Conservation (phyloP, 805 yeast species). For the Barnettozyma botsteinii region DNA sequence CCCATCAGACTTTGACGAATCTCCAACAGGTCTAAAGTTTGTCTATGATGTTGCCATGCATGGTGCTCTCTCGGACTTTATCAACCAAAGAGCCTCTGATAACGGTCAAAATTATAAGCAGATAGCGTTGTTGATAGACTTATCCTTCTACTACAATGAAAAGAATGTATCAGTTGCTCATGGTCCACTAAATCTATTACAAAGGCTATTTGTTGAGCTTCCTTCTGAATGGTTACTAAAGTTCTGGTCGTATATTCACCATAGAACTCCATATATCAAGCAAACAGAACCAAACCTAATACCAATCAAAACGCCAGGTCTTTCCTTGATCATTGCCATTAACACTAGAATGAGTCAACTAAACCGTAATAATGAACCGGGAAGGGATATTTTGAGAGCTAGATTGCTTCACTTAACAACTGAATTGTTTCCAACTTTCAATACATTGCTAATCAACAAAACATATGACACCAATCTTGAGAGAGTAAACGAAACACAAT, state of each 20-base stretch:
- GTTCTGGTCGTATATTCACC: conserved; percentile 21
- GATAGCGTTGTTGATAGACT: conserved; percentile 18
- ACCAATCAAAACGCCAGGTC: conserved; percentile 14
- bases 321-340: conserved; percentile 10
- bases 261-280: conserved; percentile 7
- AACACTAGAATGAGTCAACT: conserved; percentile 14
- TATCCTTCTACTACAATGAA: conserved; percentile 13
- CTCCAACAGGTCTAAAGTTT: background rate
- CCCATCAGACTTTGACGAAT: background rate
- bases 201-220: conserved; percentile 6
- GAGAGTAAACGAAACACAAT: conserved; percentile 8
- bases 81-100: conserved; percentile 10
- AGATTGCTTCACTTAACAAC: conserved; percentile 15
- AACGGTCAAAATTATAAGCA: conserved; percentile 12
- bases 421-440: conserved; percentile 12
- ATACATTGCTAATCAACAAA: conserved; percentile 13
- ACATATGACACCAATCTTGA: conserved; percentile 13
- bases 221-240: conserved; percentile 14
- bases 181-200: conserved; percentile 12
- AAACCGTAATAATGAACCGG: conserved; percentile 13
- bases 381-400: conserved; percentile 15
- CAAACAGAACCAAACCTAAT: background rate
- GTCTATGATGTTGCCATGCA: conserved; percentile 11
- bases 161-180: conserved; percentile 8
- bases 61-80: conserved; percentile 8